phyloP scores from a whole-genome alignment of 75 land plant species.

The Picea glauca region DNA sequence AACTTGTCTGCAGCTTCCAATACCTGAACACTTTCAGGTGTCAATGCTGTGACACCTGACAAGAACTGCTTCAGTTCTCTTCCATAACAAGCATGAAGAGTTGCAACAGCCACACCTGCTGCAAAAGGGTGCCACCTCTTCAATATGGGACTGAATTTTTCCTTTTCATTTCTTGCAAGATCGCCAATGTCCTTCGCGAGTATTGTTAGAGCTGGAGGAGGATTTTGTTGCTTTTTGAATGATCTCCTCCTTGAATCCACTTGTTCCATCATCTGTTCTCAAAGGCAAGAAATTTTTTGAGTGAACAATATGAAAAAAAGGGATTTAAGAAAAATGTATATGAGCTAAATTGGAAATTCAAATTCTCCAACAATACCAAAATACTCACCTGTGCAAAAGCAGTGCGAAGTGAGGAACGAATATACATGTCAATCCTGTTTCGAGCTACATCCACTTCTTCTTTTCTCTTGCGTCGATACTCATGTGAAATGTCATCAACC shows the following conservation, averaged over 20 bases:
- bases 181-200: constrained; percentile 80
- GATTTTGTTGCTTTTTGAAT: constrained; percentile 49
- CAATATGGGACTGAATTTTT: constrained; percentile 77
- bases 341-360: neutral
- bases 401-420: constrained; percentile 80
- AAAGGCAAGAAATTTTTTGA: neutral
- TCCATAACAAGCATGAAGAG: constrained; percentile 91
- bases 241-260: constrained; percentile 82
- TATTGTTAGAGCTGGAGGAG: constrained; percentile 55
- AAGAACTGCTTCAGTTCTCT: constrained; percentile 88
- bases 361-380: constrained; percentile 6
- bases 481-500: constrained; percentile 78
- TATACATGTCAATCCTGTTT: constrained; percentile 76
- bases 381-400: constrained; percentile 92
- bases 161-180: constrained; percentile 67
- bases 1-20: constrained; percentile 76
- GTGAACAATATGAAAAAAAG: neutral
- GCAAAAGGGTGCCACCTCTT: constrained; percentile 90
- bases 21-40: constrained; percentile 75
- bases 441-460: constrained; percentile 78
- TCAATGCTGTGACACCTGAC: constrained; percentile 57
- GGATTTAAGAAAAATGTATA: neutral
- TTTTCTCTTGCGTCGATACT: constrained; percentile 68
- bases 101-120: constrained; percentile 92
- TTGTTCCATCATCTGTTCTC: constrained; percentile 80